Conservation (phyloP, 2,329 filamentous ascomycete species). For the Aspergillus clavatus region DNA sequence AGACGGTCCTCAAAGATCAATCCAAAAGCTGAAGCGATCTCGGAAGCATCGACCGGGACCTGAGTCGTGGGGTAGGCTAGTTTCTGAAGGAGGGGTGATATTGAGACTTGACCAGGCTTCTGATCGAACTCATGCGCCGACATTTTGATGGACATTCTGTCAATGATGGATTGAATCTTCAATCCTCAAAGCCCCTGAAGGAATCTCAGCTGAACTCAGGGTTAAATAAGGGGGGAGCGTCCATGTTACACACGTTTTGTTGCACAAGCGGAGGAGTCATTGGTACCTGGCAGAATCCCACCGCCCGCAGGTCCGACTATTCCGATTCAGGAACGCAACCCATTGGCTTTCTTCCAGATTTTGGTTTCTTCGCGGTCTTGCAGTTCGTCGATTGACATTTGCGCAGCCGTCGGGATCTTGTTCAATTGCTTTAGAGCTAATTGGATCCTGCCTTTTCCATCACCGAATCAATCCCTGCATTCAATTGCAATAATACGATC, state of each 20-base stretch:
- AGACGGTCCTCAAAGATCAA: constrained; percentile 88
- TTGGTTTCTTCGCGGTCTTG: constrained; percentile 7
- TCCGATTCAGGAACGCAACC: constrained; percentile 10
- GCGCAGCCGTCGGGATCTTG: too few species aligned
- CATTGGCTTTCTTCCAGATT: constrained; percentile 16
- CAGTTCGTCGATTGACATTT: not conserved
- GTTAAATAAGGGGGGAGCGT: not conserved
- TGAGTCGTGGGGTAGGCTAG: constrained; percentile 43
- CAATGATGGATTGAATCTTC: not conserved
- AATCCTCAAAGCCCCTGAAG: not conserved
- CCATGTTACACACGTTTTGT: not conserved
- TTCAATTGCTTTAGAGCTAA: too few species aligned
- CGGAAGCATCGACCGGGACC: constrained; percentile 60
- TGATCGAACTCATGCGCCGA: constrained; percentile 18
- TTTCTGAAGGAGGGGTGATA: constrained; percentile 45
- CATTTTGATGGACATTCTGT: constrained; percentile 15
- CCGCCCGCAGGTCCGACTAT: constrained; percentile 16
- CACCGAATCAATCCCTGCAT: not conserved
- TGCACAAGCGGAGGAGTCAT: constrained; percentile 5
- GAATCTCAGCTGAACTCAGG: not conserved
- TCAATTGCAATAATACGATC: not conserved
- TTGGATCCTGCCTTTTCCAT: not conserved
- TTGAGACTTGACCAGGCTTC: constrained; percentile 40
- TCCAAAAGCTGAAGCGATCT: constrained; percentile 85
- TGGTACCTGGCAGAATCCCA: constrained; percentile 19